These are phyloP conservation scores for Fremontodendron californicum DNA, from an alignment of 345 rosid genomes.

Conservation along the genomic window DNA sequence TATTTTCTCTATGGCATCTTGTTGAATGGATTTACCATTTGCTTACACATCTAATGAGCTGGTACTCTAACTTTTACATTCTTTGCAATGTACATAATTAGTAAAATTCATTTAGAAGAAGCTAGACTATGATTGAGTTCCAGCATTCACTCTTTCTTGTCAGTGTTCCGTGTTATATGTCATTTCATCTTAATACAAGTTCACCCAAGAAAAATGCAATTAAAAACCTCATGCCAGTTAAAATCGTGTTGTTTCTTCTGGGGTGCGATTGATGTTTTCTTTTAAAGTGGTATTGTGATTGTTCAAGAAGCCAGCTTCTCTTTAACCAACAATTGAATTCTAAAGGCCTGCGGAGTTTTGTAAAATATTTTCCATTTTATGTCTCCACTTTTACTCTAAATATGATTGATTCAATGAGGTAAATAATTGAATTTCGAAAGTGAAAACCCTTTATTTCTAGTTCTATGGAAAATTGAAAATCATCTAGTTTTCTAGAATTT, in stretches of 20 bases:
- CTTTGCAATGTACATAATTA: not conserved
- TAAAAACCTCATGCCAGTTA: no score
- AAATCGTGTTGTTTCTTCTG: not conserved
- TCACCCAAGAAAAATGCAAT: no score
- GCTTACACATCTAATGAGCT: not conserved
- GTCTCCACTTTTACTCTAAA: not conserved
- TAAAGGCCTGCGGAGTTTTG: not conserved
- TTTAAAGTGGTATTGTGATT: not conserved
- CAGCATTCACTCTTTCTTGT: no score
- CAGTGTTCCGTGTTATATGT: no score
- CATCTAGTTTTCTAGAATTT: not conserved
- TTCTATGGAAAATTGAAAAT: not conserved
- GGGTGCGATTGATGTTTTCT: not conserved
- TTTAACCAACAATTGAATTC: not conserved
- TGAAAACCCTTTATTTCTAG: not conserved
- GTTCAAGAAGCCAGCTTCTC: not conserved
- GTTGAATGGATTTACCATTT: not conserved
- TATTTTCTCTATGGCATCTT: not conserved
- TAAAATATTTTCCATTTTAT: not conserved
- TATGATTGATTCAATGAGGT: not conserved
- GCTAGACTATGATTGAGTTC: not conserved
- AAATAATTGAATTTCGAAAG: not conserved
- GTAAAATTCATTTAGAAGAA: not conserved
- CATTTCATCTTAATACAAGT: no score
- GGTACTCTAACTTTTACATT: not conserved